Evolutionary conservation across 1,284 basidiomycete genomes (phyloP).

Genomic region (Malassezia dermatis): DNA sequence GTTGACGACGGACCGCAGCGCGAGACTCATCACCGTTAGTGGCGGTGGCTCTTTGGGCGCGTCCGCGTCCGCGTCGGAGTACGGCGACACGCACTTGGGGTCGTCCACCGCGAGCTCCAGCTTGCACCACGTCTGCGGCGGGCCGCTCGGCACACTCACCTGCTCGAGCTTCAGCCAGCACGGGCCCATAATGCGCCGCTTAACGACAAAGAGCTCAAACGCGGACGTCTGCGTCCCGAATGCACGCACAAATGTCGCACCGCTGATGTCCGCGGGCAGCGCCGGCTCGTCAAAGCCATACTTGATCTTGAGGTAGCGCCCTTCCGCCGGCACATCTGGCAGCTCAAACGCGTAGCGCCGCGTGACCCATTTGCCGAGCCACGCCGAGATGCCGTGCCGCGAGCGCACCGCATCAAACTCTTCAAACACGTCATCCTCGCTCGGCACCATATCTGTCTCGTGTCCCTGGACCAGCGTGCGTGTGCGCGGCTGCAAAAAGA

Average conservation of each 20-base stretch:
- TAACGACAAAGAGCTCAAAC: constrained; percentile 88
- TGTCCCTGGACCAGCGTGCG: constrained; percentile 50
- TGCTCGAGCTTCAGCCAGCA: constrained; percentile 80
- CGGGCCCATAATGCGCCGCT: constrained; percentile 95
- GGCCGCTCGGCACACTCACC: constrained; percentile 57
- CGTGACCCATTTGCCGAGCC: constrained; percentile 60
- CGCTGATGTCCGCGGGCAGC: constrained; percentile 59
- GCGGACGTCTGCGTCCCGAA: constrained; percentile 88
- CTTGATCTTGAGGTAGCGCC: constrained; percentile 69
- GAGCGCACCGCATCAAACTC: constrained; percentile 75
- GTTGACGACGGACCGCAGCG: constrained; percentile 83
- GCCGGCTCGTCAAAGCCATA: constrained; percentile 47
- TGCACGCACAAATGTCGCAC: constrained; percentile 72
- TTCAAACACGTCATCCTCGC: constrained; percentile 60
- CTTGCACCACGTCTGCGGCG: constrained; percentile 52
- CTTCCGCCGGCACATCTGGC: constrained; percentile 68
- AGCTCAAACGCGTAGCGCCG: constrained; percentile 89
- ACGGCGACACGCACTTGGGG: constrained; percentile 77
- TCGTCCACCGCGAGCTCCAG: constrained; percentile 74
- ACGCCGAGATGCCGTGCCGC: constrained; percentile 65
- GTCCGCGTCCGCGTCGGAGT: constrained; percentile 61
- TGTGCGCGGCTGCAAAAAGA: constrained; percentile 72
- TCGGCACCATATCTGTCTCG: constrained; percentile 58
- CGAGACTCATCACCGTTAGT: constrained; percentile 79
- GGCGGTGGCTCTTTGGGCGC: constrained; percentile 77